Evolutionary conservation across 2,329 filamentous ascomycete genomes (phyloP).

Genomic region (Ophiocordyceps robertsii): DNA sequence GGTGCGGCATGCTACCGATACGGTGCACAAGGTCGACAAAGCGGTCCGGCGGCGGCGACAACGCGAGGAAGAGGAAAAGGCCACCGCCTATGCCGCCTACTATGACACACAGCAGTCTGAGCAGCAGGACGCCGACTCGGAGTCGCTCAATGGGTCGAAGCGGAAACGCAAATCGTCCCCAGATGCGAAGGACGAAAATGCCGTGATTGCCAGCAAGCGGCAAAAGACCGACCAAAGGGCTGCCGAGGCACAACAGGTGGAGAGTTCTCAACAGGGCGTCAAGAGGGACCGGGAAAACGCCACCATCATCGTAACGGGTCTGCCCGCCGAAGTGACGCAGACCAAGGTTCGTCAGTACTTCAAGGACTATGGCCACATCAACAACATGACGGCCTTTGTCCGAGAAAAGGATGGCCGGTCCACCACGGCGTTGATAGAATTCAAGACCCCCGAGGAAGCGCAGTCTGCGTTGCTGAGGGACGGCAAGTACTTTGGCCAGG

Average conservation of each 20-base stretch:
- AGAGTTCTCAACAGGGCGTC: conserved; percentile 16
- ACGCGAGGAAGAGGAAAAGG: conserved; percentile 48
- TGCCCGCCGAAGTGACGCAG: conserved; percentile 57
- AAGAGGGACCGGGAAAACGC: conserved; percentile 87
- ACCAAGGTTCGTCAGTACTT: conserved; percentile 79
- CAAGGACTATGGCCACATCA: conserved; percentile 75
- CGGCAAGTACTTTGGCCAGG: conserved; percentile 63
- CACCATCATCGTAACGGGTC: conserved; percentile 65
- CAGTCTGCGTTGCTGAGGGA: conserved; percentile 69
- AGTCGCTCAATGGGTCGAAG: conserved; percentile 40
- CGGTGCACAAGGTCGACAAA: conserved; percentile 56
- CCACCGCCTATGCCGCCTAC: conserved; percentile 33
- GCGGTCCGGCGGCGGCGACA: conserved; percentile 50
- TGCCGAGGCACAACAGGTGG: conserved; percentile 8
- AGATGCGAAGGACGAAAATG: conserved; percentile 23
- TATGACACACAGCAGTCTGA: conserved; percentile 18
- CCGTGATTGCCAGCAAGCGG: conserved; percentile 51
- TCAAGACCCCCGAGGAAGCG: conserved; percentile 67
- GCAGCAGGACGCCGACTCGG: conserved; percentile 7
- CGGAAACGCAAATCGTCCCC: conserved; percentile 56
- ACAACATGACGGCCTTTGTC: conserved; percentile 54
- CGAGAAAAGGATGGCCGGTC: conserved; percentile 46
- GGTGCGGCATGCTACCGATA: conserved; percentile 60
- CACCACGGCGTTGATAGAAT: conserved; percentile 69
- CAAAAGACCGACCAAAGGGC: conserved; percentile 33